Evolutionary conservation across 2,329 filamentous ascomycete species (phyloP).

Genomic region (Furcasterigmium sp.): DNA sequence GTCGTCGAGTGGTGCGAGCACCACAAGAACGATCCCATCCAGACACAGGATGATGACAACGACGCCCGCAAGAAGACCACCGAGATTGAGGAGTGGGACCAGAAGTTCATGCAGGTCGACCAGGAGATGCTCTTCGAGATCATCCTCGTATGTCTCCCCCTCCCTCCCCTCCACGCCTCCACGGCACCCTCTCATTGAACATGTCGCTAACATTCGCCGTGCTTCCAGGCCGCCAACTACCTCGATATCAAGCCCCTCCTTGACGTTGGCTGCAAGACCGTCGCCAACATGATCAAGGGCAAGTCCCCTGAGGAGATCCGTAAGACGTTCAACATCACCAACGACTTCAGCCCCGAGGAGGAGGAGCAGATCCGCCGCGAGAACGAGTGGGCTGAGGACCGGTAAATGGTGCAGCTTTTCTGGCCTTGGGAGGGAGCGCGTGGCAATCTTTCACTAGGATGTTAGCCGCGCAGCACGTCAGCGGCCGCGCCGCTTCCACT

Average conservation of each 20-base stretch:
- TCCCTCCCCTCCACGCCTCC: not conserved
- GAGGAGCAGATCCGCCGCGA: slow-evolving; percentile 94
- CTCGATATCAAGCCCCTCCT: slow-evolving; percentile 98
- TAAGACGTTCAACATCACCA: slow-evolving; percentile 99
- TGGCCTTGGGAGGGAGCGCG: not conserved
- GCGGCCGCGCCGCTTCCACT: not conserved
- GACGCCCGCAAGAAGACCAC: slow-evolving; percentile 97
- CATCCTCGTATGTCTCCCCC: slow-evolving; percentile 67
- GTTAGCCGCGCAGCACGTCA: not conserved
- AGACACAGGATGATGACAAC: slow-evolving; percentile 78
- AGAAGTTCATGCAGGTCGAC: slow-evolving; percentile 99
- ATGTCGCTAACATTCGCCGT: not conserved
- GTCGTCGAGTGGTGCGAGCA: slow-evolving; percentile 98
- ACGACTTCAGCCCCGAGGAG: slow-evolving; percentile 98
- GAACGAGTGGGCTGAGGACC: slow-evolving; percentile 89
- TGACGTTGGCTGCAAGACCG: slow-evolving; percentile 98
- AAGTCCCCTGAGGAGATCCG: slow-evolving; percentile 99
- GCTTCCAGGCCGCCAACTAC: slow-evolving; percentile 94
- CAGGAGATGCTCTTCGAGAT: slow-evolving; percentile 99
- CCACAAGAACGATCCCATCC: slow-evolving; percentile 84
- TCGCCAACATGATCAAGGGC: slow-evolving; percentile 99
- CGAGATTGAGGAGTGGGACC: slow-evolving; percentile 99
- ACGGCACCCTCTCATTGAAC: too few species aligned
- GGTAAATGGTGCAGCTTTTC: slow-evolving; percentile 34
- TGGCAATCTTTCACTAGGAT: too few species aligned